A percentile compares a stretch with the other conserved stretches of the same genome.
These are phyloP conservation scores for Rhynchosporium secalis DNA, from an alignment of 2,329 filamentous ascomycete genomes.

Conservation along the genomic window DNA sequence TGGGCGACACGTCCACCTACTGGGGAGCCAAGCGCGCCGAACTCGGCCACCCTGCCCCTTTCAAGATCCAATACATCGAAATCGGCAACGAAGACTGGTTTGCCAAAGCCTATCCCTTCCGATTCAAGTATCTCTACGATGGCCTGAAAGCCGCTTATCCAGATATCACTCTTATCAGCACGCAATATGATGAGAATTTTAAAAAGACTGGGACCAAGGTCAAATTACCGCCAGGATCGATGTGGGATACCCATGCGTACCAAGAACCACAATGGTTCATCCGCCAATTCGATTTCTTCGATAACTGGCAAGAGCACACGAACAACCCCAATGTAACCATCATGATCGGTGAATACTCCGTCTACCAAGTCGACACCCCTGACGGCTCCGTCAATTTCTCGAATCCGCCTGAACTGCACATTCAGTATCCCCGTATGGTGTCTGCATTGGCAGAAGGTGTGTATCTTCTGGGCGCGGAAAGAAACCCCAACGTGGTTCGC, in stretches of 20 bases:
- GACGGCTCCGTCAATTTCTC: slow-evolving; percentile 22
- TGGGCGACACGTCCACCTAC: slow-evolving; percentile 44
- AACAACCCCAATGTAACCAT: slow-evolving; percentile 28
- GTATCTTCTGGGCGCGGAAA: slow-evolving; percentile 31
- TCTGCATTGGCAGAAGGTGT: slow-evolving; percentile 31
- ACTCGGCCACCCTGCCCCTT: slow-evolving; percentile 52
- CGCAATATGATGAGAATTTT: slow-evolving; percentile 27
- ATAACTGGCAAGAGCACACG: slow-evolving; percentile 26
- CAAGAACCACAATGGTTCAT: slow-evolving; percentile 25
- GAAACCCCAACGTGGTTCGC: slow-evolving; percentile 43
- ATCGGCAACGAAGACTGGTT: slow-evolving; percentile 45
- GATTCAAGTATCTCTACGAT: slow-evolving; percentile 50
- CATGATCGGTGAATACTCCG: slow-evolving; percentile 31
- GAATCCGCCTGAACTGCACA: slow-evolving; percentile 23
- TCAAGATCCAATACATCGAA: slow-evolving; percentile 51
- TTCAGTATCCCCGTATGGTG: slow-evolving; percentile 27
- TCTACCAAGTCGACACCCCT: slow-evolving; percentile 26
- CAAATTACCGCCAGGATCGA: slow-evolving; percentile 24
- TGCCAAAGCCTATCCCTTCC: slow-evolving; percentile 42
- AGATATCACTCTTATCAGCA: slow-evolving; percentile 42
- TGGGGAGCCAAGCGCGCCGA: slow-evolving; percentile 49
- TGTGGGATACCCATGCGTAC: slow-evolving; percentile 31
- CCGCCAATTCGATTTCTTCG: slow-evolving; percentile 24
- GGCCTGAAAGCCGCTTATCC: slow-evolving; percentile 44
- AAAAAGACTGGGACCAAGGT: slow-evolving; percentile 38